phyloP scores from a whole-genome alignment of 331 rosid species.

The Pyracantha coccinea region DNA sequence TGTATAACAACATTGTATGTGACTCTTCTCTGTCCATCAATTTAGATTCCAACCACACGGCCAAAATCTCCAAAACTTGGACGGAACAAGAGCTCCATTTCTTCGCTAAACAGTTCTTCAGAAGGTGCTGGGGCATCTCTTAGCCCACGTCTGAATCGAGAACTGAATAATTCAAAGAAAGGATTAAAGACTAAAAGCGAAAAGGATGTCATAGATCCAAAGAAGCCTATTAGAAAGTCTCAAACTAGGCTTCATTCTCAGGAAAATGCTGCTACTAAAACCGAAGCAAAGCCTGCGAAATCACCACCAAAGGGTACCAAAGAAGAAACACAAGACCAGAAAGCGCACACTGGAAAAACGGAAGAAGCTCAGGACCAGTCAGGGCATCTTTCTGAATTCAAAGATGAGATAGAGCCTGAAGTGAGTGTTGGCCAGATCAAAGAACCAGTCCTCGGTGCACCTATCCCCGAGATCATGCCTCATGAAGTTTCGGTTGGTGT shows the following conservation, averaged over 20 bases:
- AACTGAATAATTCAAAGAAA: conserved; percentile 38
- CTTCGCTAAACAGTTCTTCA: conserved; percentile 29
- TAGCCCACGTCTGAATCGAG: conserved; percentile 37
- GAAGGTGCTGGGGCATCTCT: conserved; percentile 41
- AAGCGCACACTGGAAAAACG: conserved; percentile 19
- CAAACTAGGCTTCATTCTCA: conserved; percentile 35
- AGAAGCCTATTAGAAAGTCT: conserved; percentile 46
- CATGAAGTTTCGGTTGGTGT: conserved; percentile 63
- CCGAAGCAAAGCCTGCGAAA: conserved; percentile 18
- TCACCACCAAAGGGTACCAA: conserved; percentile 17
- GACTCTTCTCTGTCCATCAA: background rate
- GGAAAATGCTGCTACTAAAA: conserved; percentile 31
- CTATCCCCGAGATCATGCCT: conserved; percentile 44
- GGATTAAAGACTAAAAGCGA: conserved; percentile 24
- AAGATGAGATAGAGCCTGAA: conserved; percentile 22
- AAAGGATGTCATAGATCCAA: conserved; percentile 34
- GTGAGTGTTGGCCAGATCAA: conserved; percentile 20
- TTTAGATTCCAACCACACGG: conserved; percentile 81
- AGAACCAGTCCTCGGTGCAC: conserved; percentile 17
- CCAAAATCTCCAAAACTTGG: conserved; percentile 92
- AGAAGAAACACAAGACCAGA: conserved; percentile 27
- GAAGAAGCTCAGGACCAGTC: conserved; percentile 29
- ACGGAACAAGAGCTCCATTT: conserved; percentile 46
- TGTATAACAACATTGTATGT: conserved; percentile 9
- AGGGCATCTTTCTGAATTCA: conserved; percentile 16